Conservation (phyloP, 192 early-diverging fungal genomes). For the Chytriomyces confervae region DNA sequence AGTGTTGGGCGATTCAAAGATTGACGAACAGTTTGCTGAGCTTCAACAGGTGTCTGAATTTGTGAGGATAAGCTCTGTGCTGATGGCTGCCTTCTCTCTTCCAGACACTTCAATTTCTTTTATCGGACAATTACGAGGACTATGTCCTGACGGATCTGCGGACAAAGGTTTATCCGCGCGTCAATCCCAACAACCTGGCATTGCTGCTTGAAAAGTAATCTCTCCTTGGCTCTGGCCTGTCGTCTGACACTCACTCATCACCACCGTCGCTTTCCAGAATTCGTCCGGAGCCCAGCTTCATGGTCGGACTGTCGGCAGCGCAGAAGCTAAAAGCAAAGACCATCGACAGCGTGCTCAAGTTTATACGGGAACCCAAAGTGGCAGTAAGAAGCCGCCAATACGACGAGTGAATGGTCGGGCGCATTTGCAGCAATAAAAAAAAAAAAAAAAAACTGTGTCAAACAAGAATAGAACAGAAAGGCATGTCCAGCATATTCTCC, state of each 20-base stretch:
- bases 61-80: background rate
- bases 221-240: background rate
- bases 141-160: conserved; percentile 69
- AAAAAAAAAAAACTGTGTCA: background rate
- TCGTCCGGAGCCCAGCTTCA: conserved; percentile 44
- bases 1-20: conserved; percentile 62
- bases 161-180: conserved; percentile 66
- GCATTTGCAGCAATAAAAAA: background rate
- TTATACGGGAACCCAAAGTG: background rate
- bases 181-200: conserved; percentile 68
- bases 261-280: conserved; percentile 22
- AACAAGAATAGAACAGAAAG: background rate
- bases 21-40: conserved; percentile 69
- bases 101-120: conserved; percentile 68
- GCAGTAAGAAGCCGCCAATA: background rate
- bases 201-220: conserved; percentile 84
- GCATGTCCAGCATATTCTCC: conserved; percentile 10
- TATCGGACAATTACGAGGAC: conserved; percentile 80
- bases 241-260: background rate
- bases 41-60: conserved; percentile 67
- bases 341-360: conserved; percentile 50
- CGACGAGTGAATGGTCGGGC: background rate
- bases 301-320: conserved; percentile 47
- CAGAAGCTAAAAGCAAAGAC: conserved; percentile 51
- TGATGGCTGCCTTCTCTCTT: background rate